These are phyloP conservation scores for Colletotrichum shisoi DNA, from an alignment of 2,329 filamentous ascomycete species.

Conservation along the genomic window DNA sequence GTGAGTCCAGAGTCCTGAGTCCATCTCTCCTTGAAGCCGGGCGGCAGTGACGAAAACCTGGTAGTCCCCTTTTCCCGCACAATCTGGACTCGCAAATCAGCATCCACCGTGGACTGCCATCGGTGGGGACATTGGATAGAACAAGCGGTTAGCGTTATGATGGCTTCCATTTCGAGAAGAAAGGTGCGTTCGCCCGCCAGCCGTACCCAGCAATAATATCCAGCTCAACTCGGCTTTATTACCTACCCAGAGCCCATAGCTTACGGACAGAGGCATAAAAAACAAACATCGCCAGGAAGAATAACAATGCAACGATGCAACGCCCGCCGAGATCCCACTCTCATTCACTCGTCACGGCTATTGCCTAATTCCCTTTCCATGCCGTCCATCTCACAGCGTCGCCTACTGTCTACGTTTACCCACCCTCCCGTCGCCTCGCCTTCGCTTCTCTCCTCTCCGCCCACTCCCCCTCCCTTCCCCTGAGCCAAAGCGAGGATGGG, in stretches of 20 bases:
- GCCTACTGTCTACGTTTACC: background rate
- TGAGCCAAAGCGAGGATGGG: too few relatives aligned
- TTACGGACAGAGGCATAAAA: background rate
- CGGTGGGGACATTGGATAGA: conserved; percentile 16
- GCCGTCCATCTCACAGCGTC: background rate
- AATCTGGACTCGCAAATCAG: conserved; percentile 37
- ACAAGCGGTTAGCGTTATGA: conserved; percentile 31
- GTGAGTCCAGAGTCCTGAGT: background rate
- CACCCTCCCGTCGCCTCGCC: conserved; percentile 11
- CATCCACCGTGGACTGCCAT: conserved; percentile 14
- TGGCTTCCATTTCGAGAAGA: conserved; percentile 36
- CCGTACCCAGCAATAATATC: background rate
- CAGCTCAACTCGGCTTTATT: background rate
- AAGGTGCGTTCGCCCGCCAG: conserved; percentile 13
- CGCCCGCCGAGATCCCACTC: background rate
- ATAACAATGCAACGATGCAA: conserved; percentile 4
- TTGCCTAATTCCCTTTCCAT: conserved; percentile 8
- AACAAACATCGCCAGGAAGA: conserved; percentile 19
- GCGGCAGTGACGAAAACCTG: conserved; percentile 12
- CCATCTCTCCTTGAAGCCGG: conserved; percentile 5
- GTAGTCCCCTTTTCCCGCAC: conserved; percentile 30
- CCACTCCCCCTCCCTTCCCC: background rate
- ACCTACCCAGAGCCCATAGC: background rate
- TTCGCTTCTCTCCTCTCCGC: conserved; percentile 12
- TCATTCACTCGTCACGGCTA: background rate